Evolutionary conservation across 192 early-diverging fungal genomes (phyloP), one percentile per base, ranked within the genome.

Genomic region (Backusella macrospora): DNA sequence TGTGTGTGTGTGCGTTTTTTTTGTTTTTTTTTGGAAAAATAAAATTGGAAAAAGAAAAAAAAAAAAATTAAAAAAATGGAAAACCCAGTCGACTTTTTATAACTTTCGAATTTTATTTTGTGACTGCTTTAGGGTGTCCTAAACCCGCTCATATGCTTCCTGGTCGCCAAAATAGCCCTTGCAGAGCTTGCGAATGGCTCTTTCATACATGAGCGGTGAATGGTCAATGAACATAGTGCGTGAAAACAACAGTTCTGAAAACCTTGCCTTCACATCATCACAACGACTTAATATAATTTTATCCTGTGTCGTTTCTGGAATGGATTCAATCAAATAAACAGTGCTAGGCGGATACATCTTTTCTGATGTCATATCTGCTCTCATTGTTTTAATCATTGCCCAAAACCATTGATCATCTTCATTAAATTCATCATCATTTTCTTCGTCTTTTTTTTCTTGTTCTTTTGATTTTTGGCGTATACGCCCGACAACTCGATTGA

Each of bases 301-400:
- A 79, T 86, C 47, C 16, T 76, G 65, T 63, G 68, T 81, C 59
- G 69, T 74, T 66, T 83, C 89, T 55, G 65, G 89, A 40, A 84
- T 83, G 0, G 86, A 83, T 44, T 85, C 86, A 47, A 91, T 73
- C 64, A 80, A 83, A 67, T 87, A 96, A 12, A 96, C 91, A 13
- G 88, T 89, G 2, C 88, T 90, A 0, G 92, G 90, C 38, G 94
- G 93, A 71, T 93, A 96, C 37, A 96, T 84, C 69, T 96, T 96
- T 48, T 94, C 94, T 37, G 90, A 87, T 43, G 83, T 78, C 94
- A 96, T 96, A 64, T 90, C 92, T 3, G 94, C 92, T 5, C 92
- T 81, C 80, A 96, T 84, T 0, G 93, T 94, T 73, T 94, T 93
- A 77, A 92, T 85, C 48, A 94, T 76, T 12, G 92, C 90, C 92